Evolutionary conservation across 73 alveolate species (phyloP).

Genomic region (Tetrahymena elliotti): DNA sequence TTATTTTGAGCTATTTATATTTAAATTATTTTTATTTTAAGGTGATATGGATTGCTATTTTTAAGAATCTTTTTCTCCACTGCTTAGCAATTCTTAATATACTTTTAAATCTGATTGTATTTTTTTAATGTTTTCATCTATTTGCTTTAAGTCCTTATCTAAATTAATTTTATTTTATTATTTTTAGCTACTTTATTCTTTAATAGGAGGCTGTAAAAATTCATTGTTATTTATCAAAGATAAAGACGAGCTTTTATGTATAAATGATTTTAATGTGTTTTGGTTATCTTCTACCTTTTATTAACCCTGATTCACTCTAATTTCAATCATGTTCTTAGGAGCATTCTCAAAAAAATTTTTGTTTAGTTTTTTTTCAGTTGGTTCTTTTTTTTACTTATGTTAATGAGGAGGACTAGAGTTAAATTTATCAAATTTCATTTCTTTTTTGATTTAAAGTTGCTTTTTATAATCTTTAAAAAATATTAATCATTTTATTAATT

Average conservation of each 20-base stretch:
- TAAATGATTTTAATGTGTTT: too few species aligned
- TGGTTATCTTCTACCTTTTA: background rate
- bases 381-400: background rate
- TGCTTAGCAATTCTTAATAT: background rate
- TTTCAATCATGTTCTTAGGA: background rate
- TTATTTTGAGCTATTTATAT: background rate
- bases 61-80: background rate
- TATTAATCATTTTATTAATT: background rate
- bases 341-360: background rate
- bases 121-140: background rate
- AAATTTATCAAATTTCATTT: background rate
- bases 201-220: background rate
- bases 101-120: background rate
- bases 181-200: background rate
- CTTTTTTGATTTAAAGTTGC: background rate
- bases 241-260: background rate
- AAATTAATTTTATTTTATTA: background rate
- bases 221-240: background rate
- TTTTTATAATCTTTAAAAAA: background rate
- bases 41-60: background rate
- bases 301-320: background rate
- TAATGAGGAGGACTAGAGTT: background rate
- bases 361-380: background rate
- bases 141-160: background rate
- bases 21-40: background rate